Evolutionary conservation across 768 basidiomycete species (phyloP).

Genomic region (Tephrocybe sp.): DNA sequence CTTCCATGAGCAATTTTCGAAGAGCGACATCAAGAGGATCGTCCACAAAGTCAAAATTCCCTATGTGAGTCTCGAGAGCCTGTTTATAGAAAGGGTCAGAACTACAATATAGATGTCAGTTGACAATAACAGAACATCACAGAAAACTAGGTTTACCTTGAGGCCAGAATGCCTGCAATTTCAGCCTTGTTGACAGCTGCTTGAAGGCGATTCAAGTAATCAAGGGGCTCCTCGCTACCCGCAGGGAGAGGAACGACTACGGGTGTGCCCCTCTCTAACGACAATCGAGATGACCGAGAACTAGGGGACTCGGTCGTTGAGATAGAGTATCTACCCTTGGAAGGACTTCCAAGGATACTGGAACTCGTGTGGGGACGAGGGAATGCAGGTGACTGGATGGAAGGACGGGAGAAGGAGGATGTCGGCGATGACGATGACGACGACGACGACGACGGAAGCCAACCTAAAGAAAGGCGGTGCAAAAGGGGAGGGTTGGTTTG

Average conservation of each 20-base stretch:
- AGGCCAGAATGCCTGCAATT: conserved; percentile 76
- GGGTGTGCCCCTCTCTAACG: conserved; percentile 41
- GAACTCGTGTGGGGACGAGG: conserved; percentile 16
- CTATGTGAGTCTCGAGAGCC: conserved; percentile 73
- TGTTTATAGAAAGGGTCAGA: conserved; percentile 66
- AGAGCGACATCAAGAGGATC: conserved; percentile 92
- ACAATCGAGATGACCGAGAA: conserved; percentile 43
- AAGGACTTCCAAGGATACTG: not conserved
- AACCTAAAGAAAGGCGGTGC: conserved; percentile 67
- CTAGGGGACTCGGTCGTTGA: conserved; percentile 20
- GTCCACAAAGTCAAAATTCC: conserved; percentile 72
- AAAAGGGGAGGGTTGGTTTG: conserved; percentile 71
- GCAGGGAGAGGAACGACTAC: conserved; percentile 50
- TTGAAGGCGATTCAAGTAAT: conserved; percentile 68
- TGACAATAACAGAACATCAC: not conserved
- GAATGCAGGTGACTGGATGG: conserved; percentile 16
- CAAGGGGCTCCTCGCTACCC: conserved; percentile 63
- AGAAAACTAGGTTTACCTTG: conserved; percentile 50
- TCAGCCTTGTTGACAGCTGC: conserved; percentile 74
- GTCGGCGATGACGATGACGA: conserved; percentile 41
- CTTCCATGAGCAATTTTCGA: conserved; percentile 86
- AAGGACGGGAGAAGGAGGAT: conserved; percentile 23
- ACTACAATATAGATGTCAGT: conserved; percentile 36
- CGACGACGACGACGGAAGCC: conserved; percentile 52
- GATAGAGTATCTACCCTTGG: conserved; percentile 1